Evolutionary conservation across 306 rosid genomes (phyloP).

Genomic region (Gynostemma pentaphyllum): DNA sequence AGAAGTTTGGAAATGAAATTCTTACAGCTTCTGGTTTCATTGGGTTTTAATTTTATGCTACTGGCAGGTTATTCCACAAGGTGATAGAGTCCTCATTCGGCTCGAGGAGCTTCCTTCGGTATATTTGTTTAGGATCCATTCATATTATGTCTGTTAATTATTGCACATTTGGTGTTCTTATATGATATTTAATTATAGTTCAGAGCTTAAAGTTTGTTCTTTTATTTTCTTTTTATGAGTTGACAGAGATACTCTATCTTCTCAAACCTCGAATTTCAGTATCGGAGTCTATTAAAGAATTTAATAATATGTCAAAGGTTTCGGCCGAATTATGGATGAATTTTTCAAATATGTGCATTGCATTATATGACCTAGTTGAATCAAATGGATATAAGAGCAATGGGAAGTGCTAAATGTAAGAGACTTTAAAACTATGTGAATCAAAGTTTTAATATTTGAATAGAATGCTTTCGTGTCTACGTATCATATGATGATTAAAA

Average conservation of each 20-base stretch:
- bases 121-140: not conserved
- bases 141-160: not conserved
- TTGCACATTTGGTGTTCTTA: not conserved
- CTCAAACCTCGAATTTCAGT: not conserved
- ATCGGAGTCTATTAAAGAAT: not conserved
- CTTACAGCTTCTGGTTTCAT: not conserved
- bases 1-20: not conserved
- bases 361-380: no score
- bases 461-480: not conserved
- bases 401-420: not conserved
- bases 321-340: not conserved
- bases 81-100: slow-evolving; percentile 89
- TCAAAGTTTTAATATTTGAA: not conserved
- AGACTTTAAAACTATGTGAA: not conserved
- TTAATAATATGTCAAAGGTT: not conserved
- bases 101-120: slow-evolving; percentile 62
- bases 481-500: no score
- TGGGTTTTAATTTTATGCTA: not conserved
- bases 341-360: not conserved
- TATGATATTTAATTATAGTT: not conserved
- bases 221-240: not conserved
- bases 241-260: no score
- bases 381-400: not conserved
- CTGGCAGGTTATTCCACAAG: slow-evolving; percentile 84
- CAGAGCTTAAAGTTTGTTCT: not conserved